phyloP scores from a whole-genome alignment of 1,284 basidiomycete species.

The Cutaneotrichosporon sp. region DNA sequence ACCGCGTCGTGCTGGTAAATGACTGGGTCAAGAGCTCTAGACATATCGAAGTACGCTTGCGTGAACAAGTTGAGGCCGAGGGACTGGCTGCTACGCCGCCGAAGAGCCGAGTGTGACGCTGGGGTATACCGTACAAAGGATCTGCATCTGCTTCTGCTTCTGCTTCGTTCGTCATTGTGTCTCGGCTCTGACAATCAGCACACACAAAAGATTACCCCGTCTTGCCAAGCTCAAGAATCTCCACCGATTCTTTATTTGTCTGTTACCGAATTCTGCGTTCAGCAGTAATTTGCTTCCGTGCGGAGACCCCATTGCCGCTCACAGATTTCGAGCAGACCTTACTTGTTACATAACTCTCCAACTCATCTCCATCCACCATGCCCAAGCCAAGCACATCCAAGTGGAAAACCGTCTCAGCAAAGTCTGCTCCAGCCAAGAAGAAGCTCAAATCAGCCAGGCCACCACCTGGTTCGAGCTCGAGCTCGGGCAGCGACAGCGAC shows the following conservation, averaged over 20 bases:
- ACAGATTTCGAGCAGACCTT: conserved; percentile 4
- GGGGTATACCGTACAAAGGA: too few relatives aligned
- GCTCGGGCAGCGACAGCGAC: neutral
- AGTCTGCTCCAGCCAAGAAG: neutral
- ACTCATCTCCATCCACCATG: conserved; percentile 3
- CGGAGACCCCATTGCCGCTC: neutral
- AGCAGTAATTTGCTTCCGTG: neutral
- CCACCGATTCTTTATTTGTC: neutral
- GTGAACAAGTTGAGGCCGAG: neutral
- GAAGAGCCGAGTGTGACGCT: neutral
- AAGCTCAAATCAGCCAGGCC: neutral
- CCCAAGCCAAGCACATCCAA: conserved; percentile 1
- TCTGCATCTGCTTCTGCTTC: too few relatives aligned
- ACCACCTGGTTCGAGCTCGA: neutral
- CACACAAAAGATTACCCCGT: too few relatives aligned
- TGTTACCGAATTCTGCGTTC: neutral
- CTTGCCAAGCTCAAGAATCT: too few relatives aligned
- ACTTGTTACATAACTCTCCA: neutral
- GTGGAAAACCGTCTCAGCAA: conserved; percentile 1
- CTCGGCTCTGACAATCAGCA: too few relatives aligned
- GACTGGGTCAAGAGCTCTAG: conserved; percentile 4
- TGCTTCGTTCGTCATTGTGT: too few relatives aligned
- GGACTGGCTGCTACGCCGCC: neutral
- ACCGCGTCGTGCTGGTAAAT: conserved; percentile 23
- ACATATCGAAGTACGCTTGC: conserved; percentile 1